Evolutionary conservation across 2,329 filamentous ascomycete genomes (phyloP).

Genomic region (Stagonosporopsis vannaccii): DNA sequence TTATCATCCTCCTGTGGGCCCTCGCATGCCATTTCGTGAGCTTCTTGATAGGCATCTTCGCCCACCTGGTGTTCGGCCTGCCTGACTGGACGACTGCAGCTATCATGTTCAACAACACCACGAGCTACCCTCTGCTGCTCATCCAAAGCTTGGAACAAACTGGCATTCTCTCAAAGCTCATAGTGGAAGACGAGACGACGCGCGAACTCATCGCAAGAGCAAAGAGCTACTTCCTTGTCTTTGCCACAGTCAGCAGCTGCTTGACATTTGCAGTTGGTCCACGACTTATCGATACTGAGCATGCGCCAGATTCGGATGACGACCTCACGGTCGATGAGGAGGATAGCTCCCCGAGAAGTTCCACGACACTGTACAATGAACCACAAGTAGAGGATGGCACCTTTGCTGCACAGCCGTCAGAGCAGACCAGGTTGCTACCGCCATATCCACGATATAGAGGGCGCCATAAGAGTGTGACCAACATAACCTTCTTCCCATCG

Average conservation of each 20-base stretch:
- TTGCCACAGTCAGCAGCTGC: slow-evolving; percentile 67
- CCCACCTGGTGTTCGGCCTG: slow-evolving; percentile 55
- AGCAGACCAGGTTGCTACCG: slow-evolving; percentile 26
- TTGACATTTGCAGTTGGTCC: slow-evolving; percentile 71
- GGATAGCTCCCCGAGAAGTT: neutral
- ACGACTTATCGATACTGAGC: slow-evolving; percentile 59
- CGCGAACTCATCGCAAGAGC: slow-evolving; percentile 62
- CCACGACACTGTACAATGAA: neutral
- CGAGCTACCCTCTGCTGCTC: slow-evolving; percentile 59
- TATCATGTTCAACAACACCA: slow-evolving; percentile 65
- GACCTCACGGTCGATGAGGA: slow-evolving; percentile 18
- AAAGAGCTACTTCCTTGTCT: slow-evolving; percentile 71
- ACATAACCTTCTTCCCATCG: slow-evolving; percentile 43
- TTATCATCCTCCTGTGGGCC: slow-evolving; percentile 59
- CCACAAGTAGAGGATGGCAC: slow-evolving; percentile 5
- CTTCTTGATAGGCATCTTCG: slow-evolving; percentile 54
- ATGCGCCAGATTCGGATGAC: slow-evolving; percentile 37
- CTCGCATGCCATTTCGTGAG: slow-evolving; percentile 58
- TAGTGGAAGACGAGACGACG: slow-evolving; percentile 54
- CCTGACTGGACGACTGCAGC: slow-evolving; percentile 63
- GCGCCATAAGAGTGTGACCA: slow-evolving; percentile 27
- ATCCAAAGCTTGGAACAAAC: slow-evolving; percentile 62
- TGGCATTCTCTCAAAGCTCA: slow-evolving; percentile 59
- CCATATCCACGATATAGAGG: neutral
- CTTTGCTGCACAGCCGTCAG: neutral